These are phyloP conservation scores for Telfairia occidentalis DNA, from an alignment of 331 rosid genomes.

Conservation along the genomic window DNA sequence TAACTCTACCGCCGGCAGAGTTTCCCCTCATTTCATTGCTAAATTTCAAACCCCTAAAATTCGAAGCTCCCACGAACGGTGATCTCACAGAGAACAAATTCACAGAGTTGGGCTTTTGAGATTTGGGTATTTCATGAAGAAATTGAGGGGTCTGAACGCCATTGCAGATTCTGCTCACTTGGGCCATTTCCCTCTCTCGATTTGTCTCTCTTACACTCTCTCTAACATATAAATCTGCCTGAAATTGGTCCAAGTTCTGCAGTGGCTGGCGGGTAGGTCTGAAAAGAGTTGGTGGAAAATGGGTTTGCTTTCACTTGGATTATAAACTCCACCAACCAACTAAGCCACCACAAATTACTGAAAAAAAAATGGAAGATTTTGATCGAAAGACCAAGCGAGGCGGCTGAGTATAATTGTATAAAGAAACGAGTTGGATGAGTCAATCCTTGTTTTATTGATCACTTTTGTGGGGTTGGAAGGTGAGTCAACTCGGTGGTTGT, in stretches of 20 bases:
- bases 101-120: constrained; percentile 43
- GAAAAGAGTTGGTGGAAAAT: constrained; percentile 7
- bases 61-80: constrained; percentile 31
- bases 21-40: constrained; percentile 22
- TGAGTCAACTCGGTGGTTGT: constrained; percentile 9
- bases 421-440: constrained; percentile 1
- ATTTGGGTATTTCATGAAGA: constrained; percentile 30
- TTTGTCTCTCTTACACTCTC: neutral
- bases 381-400: neutral
- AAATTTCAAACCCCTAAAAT: constrained; percentile 32
- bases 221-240: neutral
- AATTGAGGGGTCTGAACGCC: constrained; percentile 43
- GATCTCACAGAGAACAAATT: constrained; percentile 40
- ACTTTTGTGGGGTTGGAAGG: neutral
- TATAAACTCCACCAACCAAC: constrained; percentile 21
- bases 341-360: constrained; percentile 12
- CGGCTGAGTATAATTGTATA: neutral
- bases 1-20: constrained; percentile 18
- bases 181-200: constrained; percentile 45
- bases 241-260: neutral
- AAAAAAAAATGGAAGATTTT: neutral
- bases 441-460: neutral
- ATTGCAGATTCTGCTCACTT: constrained; percentile 50
- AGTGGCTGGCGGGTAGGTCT: constrained; percentile 5
- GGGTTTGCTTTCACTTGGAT: neutral